phyloP scores from a whole-genome alignment of 495 filamentous ascomycete genomes.

The Podospora fimiseda region DNA sequence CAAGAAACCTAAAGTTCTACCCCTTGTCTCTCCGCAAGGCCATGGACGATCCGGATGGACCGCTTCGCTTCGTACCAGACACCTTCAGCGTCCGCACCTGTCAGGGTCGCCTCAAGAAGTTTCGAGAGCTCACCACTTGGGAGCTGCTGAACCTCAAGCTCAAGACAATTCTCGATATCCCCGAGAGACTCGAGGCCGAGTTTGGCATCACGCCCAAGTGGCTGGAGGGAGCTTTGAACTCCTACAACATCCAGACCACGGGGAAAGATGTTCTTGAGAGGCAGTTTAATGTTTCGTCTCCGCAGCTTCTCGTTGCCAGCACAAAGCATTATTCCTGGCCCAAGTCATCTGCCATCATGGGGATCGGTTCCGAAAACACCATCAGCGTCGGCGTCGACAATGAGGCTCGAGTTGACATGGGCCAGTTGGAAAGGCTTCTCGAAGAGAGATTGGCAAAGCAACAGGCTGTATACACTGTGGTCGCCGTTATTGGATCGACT shows the following conservation, averaged over 20 bases:
- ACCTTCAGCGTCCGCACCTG: conserved; percentile 33
- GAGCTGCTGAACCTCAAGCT: conserved; percentile 45
- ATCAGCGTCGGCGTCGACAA: conserved; percentile 34
- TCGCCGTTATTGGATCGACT: conserved; percentile 26
- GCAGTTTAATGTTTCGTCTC: conserved; percentile 26
- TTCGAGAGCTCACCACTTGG: conserved; percentile 34
- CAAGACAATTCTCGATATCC: conserved; percentile 33
- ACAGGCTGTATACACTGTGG: conserved; percentile 26
- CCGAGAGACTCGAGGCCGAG: conserved; percentile 30
- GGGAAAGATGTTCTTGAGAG: conserved; percentile 32
- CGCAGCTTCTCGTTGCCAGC: conserved; percentile 29
- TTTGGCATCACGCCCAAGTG: conserved; percentile 31
- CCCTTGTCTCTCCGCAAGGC: conserved; percentile 35
- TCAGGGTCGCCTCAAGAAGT: conserved; percentile 26
- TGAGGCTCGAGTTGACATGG: conserved; percentile 31
- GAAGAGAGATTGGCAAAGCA: conserved; percentile 24
- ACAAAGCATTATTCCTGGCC: conserved; percentile 47
- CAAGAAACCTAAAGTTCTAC: conserved; percentile 46
- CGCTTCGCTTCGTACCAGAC: conserved; percentile 28
- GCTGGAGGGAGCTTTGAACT: conserved; percentile 26
- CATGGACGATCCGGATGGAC: conserved; percentile 25
- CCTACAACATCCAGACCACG: conserved; percentile 37
- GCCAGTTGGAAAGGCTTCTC: conserved; percentile 26
- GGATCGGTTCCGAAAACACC: conserved; percentile 38
- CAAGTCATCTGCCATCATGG: conserved; percentile 38